Base-by-base conservation (phyloP, 106 monocot species). In the Gastrodia elata region DNA sequence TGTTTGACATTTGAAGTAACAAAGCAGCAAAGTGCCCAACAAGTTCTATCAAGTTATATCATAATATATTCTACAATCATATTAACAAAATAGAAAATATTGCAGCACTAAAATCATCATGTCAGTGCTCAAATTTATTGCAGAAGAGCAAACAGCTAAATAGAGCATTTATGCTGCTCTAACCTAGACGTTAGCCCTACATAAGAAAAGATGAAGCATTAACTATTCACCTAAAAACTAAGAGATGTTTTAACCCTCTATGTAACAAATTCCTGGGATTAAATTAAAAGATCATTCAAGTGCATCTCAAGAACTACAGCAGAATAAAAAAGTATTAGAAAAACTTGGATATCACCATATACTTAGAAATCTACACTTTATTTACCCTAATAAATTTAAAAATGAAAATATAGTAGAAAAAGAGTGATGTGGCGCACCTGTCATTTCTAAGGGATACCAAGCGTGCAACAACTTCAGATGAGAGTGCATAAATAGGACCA, bases 401-500 rank as follows among this genome's bases (percentile, higher is more conserved):
- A 33, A 72, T 72, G 71, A 20, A 41, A 10, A 9, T 11, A 72
- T 18, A 14, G 33, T 1, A 4, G 5, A 52, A 46, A 13, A 61
- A 75, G 67, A 59, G 39, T 8, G 10, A 39, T 61, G 36, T 55
- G 30, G 82, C 80, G 78, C 71, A 55, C 97, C 93, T 93, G 73
- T 93, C 77, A 59, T 98, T 91, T 76, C 80, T 91, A 28, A 88
- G 44, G 27, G 88, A 68, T 74, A 77, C 87, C 77, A 98, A 78
- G 57, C 84, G 83, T 74, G 90, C 84, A 44, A 98, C 97, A 65
- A 93, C 88, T 33, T 98, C 88, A 28, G 90, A 56, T 46, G 97
- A 98, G 16, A 98, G 85, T 39, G 91, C 93, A 83, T 98, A 98
- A 37, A 98, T 86, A 39, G 93, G 97, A 39, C 97, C 97, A 79